Base-by-base conservation (phyloP, 768 basidiomycete genomes). In the Termitomyces sp. region DNA sequence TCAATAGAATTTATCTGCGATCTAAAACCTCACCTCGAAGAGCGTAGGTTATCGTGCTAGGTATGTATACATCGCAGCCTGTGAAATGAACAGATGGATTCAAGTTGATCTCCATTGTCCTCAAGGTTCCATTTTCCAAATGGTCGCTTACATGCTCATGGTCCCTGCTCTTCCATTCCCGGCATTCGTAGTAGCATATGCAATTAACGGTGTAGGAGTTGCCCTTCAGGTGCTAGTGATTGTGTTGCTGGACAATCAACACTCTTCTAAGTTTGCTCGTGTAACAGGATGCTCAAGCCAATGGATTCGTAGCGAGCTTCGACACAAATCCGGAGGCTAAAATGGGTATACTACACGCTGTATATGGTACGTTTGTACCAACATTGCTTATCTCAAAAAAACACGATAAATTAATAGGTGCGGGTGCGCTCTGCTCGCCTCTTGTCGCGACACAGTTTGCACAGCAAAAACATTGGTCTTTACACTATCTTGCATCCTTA, bases 391-490 rank as follows among this genome's bases (percentile, higher is more conserved):
- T 11, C 4, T 44, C 1, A n/a, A 19, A 19, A n/a, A 51, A 51
- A 21, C 55, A 47, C 43, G 12, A 32, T 46, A 10, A 10, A 48
- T 37, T 48, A 9, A 5, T 37, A 89, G 87, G 88, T 19, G 70
- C 78, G 0, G 88, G 88, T 1, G 88, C 88, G 2, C 71, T 89
- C 10, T 73, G 73, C 8, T 69, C 91, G 0, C 93, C 94, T 3
- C 77, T 95, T 17, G 82, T 87, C 0, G 80, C 92, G 0, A 95
- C 94, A 0, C 88, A 92, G 56, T 94, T 95, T 61, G 76, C 89
- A 0, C 81, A 83, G 55, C 63, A 81, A 23, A 67, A 60, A 0
- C 77, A 72, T 34, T 94, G 91, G 92, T 88, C 85, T 0, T 86
- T 88, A 67, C 88, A 93, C 66, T 94, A 85, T 64, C 75, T 93